These are phyloP conservation scores for Trifolium subterraneum DNA, from an alignment of 306 rosid genomes.

Conservation along the genomic window DNA sequence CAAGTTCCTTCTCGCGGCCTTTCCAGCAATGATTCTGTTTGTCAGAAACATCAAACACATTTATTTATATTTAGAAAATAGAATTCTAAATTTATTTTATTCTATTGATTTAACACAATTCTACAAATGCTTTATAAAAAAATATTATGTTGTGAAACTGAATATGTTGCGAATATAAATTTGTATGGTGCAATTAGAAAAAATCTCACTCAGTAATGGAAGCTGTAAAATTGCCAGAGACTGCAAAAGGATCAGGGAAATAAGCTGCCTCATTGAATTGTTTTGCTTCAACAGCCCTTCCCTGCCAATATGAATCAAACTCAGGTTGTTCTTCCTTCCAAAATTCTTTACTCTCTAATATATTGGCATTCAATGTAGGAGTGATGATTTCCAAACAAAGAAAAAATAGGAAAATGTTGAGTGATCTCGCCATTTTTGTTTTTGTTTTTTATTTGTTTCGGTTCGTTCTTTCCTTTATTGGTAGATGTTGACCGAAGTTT, in stretches of 20 bases:
- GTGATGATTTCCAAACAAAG: conserved; percentile 22
- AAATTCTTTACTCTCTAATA: conserved; percentile 9
- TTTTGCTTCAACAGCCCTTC: conserved; percentile 46
- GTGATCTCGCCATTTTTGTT: not conserved
- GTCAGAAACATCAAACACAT: too few species aligned
- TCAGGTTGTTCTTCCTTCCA: not conserved
- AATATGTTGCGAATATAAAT: too few species aligned
- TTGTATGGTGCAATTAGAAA: too few species aligned
- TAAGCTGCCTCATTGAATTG: conserved; percentile 37
- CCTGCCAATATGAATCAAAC: conserved; percentile 64
- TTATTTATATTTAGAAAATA: too few species aligned
- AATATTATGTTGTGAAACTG: too few species aligned
- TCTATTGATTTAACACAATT: too few species aligned
- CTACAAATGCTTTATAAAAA: too few species aligned
- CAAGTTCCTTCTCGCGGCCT: conserved; percentile 49
- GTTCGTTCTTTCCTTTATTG: not conserved
- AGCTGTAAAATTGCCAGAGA: conserved; percentile 48
- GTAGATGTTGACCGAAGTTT: not conserved
- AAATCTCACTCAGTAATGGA: conserved; percentile 52
- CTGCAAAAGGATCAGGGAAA: conserved; percentile 46
- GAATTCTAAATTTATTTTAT: too few species aligned
- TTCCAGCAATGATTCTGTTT: not conserved
- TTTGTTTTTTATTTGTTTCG: too few species aligned
- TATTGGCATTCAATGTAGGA: conserved; percentile 45
- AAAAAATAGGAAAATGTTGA: conserved; percentile 29